A percentile compares a stretch with the other conserved stretches of the same genome.
Conservation (phyloP, 768 basidiomycete genomes). For the Suillus brevipes region DNA sequence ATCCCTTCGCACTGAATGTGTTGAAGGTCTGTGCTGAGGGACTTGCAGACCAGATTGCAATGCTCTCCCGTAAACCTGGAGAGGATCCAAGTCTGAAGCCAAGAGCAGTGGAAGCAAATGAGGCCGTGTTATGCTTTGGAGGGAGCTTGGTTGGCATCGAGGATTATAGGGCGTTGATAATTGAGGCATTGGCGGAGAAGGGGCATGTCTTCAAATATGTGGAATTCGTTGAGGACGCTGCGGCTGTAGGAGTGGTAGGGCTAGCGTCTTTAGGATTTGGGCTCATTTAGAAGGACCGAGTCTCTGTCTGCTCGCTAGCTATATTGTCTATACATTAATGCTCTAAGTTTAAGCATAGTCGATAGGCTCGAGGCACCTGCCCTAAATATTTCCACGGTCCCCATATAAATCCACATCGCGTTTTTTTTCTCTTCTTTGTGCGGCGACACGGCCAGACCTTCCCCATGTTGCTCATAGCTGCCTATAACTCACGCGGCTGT, state of each 20-base stretch:
- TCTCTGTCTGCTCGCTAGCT: background rate
- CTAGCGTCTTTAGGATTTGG: slow-evolving; percentile 36
- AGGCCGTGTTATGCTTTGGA: slow-evolving; percentile 71
- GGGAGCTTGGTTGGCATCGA: slow-evolving; percentile 73
- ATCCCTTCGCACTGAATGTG: slow-evolving; percentile 64
- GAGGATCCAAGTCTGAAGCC: slow-evolving; percentile 34
- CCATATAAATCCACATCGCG: background rate
- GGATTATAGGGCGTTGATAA: slow-evolving; percentile 52
- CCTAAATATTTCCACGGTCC: slow-evolving; percentile 23
- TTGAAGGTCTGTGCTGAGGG: slow-evolving; percentile 49
- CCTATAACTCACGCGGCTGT: slow-evolving; percentile 63
- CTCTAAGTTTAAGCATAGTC: too few species aligned
- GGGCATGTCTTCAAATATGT: slow-evolving; percentile 68
- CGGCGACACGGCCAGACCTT: slow-evolving; percentile 81
- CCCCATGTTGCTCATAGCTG: slow-evolving; percentile 91
- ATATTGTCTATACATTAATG: background rate
- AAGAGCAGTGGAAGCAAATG: slow-evolving; percentile 47
- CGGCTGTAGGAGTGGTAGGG: slow-evolving; percentile 61
- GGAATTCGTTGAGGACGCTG: slow-evolving; percentile 69
- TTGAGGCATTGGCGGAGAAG: slow-evolving; percentile 54
- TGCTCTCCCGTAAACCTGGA: slow-evolving; percentile 42
- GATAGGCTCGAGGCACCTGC: slow-evolving; percentile 13
- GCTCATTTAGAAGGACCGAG: background rate
- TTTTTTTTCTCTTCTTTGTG: slow-evolving; percentile 46
- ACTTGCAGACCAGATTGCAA: slow-evolving; percentile 60